A percentile compares a stretch with the other conserved stretches of the same genome.
Evolutionary conservation across 2,329 filamentous ascomycete species (phyloP).

Genomic region (Ceratocystis eucalypticola): DNA sequence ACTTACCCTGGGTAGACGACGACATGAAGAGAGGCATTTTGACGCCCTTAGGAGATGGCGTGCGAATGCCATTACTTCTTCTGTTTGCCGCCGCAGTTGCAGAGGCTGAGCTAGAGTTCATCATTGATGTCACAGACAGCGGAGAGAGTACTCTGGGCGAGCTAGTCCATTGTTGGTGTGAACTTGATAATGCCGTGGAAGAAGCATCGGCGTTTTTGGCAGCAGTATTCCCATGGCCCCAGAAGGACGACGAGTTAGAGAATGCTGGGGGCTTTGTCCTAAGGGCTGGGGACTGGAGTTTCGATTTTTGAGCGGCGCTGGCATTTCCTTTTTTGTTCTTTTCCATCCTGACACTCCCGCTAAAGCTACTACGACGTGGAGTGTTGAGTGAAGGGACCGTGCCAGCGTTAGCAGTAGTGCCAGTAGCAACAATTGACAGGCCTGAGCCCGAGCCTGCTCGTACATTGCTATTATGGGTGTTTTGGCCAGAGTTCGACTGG

Average conservation of each 20-base stretch:
- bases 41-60: constrained; percentile 20
- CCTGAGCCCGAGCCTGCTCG: neutral
- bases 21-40: constrained; percentile 31
- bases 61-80: neutral
- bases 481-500: neutral
- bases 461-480: too few species aligned
- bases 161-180: neutral
- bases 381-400: constrained; percentile 1
- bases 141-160: constrained; percentile 7
- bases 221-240: neutral
- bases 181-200: neutral
- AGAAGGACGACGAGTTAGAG: neutral
- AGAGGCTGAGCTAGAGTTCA: constrained; percentile 11
- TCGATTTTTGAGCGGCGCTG: neutral
- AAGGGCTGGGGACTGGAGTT: neutral
- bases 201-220: neutral
- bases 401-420: neutral
- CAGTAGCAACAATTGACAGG: neutral
- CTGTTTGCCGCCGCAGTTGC: neutral
- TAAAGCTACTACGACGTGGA: constrained; percentile 3
- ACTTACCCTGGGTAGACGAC: constrained; percentile 28
- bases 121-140: constrained; percentile 7
- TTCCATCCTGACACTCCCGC: constrained; percentile 7
- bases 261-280: neutral
- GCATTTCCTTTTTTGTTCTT: constrained; percentile 10